Conservation (phyloP, 306 rosid species). For the Benincasa hispida region DNA sequence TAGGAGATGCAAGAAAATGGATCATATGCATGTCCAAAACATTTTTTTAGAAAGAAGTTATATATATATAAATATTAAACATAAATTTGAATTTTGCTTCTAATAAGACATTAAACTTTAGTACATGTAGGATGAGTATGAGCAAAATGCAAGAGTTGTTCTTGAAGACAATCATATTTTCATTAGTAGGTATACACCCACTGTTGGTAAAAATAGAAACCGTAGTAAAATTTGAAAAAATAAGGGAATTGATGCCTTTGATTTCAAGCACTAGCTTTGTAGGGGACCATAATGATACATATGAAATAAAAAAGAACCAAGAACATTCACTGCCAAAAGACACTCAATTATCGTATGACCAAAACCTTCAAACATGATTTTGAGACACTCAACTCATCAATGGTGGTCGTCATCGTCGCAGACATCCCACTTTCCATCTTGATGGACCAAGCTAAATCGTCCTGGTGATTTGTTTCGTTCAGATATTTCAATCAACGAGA, state of each 20-base stretch:
- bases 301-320: neutral
- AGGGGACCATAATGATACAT: neutral
- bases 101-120: no score
- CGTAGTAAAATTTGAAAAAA: conserved; percentile 39
- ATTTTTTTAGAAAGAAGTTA: no score
- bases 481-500: neutral
- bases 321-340: neutral
- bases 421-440: neutral
- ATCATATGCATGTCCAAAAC: no score
- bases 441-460: neutral
- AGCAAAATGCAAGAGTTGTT: conserved; percentile 50
- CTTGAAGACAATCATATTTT: conserved; percentile 63
- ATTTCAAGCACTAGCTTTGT: neutral
- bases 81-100: no score
- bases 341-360: neutral
- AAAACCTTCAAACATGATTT: neutral
- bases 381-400: neutral
- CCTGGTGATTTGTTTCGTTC: neutral
- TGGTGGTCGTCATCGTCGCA: neutral
- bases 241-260: conserved; percentile 8
- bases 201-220: conserved; percentile 53
- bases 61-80: no score
- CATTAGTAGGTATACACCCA: conserved; percentile 67
- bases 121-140: conserved; percentile 22
- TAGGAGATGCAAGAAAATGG: no score